Evolutionary conservation across 768 basidiomycete species (phyloP).

Genomic region (Scleroderma citrinum): DNA sequence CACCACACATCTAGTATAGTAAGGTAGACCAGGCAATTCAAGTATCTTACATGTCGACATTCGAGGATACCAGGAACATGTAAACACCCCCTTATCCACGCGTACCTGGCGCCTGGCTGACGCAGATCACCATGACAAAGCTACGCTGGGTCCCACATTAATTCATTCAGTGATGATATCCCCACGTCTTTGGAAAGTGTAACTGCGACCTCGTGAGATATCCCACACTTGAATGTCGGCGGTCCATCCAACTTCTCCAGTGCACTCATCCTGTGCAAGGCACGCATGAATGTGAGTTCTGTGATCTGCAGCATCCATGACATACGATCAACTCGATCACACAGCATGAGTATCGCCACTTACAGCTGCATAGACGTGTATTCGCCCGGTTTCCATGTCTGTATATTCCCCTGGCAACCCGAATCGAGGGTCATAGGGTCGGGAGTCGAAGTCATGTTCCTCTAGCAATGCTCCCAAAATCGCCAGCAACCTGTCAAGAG

Average conservation of each 20-base stretch:
- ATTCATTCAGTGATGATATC: conserved; percentile 49
- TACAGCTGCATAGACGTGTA: conserved; percentile 56
- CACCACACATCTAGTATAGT: not conserved
- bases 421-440: conserved; percentile 42
- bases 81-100: too few relatives aligned
- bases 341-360: conserved; percentile 17
- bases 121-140: not conserved
- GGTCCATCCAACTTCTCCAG: conserved; percentile 62
- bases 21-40: not conserved
- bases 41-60: not conserved
- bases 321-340: not conserved
- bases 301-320: conserved; percentile 41
- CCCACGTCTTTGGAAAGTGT: conserved; percentile 54
- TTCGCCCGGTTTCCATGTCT: conserved; percentile 63
- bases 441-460: conserved; percentile 53
- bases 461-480: conserved; percentile 74
- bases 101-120: not conserved
- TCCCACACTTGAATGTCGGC: conserved; percentile 66
- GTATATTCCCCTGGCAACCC: conserved; percentile 63
- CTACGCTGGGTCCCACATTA: conserved; percentile 57
- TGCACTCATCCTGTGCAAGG: conserved; percentile 59
- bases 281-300: conserved; percentile 58
- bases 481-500: conserved; percentile 72
- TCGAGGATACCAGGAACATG: not conserved
- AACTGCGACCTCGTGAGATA: conserved; percentile 54